phyloP scores from a whole-genome alignment of 345 rosid species.

The Hypericum androsaemum region DNA sequence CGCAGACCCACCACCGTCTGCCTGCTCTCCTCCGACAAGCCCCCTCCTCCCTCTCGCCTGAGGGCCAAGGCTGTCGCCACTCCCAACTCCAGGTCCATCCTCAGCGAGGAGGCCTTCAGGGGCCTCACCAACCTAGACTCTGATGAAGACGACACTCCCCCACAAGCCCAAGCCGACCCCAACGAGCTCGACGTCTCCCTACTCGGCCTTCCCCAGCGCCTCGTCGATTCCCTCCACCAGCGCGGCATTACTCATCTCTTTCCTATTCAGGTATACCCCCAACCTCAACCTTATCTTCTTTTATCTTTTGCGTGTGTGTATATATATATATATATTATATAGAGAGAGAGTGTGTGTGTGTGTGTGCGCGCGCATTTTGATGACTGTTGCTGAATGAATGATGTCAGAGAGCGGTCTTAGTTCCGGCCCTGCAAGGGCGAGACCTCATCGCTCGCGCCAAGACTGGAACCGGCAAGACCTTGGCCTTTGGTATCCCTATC shows the following conservation, averaged over 20 bases:
- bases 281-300: no score
- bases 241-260: slow-evolving; percentile 91
- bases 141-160: slow-evolving; percentile 14
- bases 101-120: slow-evolving; percentile 81
- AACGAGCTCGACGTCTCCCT: slow-evolving; percentile 67
- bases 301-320: background rate
- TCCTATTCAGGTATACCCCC: slow-evolving; percentile 66
- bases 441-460: slow-evolving; percentile 95
- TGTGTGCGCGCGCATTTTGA: background rate
- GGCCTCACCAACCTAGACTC: slow-evolving; percentile 36
- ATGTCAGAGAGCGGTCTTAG: slow-evolving; percentile 70
- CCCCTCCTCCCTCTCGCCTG: slow-evolving; percentile 8
- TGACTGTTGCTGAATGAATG: background rate
- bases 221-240: slow-evolving; percentile 56
- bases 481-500: slow-evolving; percentile 94
- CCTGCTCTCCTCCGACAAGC: background rate
- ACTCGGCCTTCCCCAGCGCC: slow-evolving; percentile 62
- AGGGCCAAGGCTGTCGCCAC: slow-evolving; percentile 52
- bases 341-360: background rate
- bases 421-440: slow-evolving; percentile 78
- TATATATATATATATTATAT: background rate
- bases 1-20: slow-evolving; percentile 1
- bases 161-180: slow-evolving; percentile 15
- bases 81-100: slow-evolving; percentile 49
- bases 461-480: slow-evolving; percentile 98